phyloP scores from a whole-genome alignment of 345 rosid species.

The Camelina laxa region DNA sequence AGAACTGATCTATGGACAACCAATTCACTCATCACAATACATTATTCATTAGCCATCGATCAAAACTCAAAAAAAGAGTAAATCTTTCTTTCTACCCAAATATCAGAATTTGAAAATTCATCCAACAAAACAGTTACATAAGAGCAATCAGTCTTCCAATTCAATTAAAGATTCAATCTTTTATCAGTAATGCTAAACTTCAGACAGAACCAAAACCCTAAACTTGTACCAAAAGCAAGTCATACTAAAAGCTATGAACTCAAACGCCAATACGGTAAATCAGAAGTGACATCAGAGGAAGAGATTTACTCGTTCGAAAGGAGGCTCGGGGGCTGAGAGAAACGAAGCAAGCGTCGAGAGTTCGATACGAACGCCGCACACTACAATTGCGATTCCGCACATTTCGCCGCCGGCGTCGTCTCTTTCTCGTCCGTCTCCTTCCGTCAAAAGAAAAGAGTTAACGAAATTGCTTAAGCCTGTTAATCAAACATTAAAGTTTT shows the following conservation, averaged over 20 bases:
- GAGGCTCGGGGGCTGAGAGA: slow-evolving; percentile 39
- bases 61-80: neutral
- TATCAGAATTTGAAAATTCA: neutral
- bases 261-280: neutral
- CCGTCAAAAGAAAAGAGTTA: slow-evolving; percentile 4
- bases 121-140: neutral
- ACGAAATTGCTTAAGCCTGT: no score
- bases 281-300: neutral
- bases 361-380: slow-evolving; percentile 61
- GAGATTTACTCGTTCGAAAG: slow-evolving; percentile 44
- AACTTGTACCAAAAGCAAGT: neutral
- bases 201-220: neutral
- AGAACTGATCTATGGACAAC: slow-evolving; percentile 1
- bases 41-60: neutral
- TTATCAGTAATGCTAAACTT: slow-evolving; percentile 1
- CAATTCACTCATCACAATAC: neutral
- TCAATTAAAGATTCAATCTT: slow-evolving; percentile 10
- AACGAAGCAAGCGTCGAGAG: slow-evolving; percentile 37
- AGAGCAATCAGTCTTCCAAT: neutral
- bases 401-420: slow-evolving; percentile 45
- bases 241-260: neutral
- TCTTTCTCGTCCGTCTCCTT: slow-evolving; percentile 8
- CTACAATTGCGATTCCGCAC: slow-evolving; percentile 82
- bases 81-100: slow-evolving; percentile 6
- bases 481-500: no score